Evolutionary conservation across 2,329 filamentous ascomycete species (phyloP).

Genomic region (Phyllosticta citribraziliensis): DNA sequence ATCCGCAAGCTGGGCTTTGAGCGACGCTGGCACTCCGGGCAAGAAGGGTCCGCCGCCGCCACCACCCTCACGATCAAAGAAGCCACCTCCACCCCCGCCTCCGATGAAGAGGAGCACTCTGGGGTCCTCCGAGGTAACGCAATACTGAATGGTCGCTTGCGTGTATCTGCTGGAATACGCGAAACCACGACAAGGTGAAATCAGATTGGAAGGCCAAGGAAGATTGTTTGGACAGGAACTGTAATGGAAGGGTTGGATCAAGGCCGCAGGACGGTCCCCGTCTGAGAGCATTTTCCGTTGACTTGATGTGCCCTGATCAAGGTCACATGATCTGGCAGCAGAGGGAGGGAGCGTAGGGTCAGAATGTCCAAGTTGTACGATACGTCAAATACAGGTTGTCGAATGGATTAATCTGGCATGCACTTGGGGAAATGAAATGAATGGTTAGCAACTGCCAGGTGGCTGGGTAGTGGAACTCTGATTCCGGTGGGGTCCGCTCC

Average conservation of each 20-base stretch:
- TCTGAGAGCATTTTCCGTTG: background rate
- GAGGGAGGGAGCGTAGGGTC: background rate
- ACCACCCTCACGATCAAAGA: conserved; percentile 52
- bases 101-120: conserved; percentile 51
- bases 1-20: conserved; percentile 36
- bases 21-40: conserved; percentile 11
- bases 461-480: background rate
- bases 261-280: conserved; percentile 5
- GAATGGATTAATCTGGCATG: background rate
- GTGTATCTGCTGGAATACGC: background rate
- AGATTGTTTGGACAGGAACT: background rate
- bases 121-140: conserved; percentile 18
- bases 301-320: background rate
- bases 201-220: background rate
- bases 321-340: background rate
- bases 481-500: background rate
- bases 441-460: background rate
- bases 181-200: background rate
- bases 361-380: background rate
- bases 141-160: background rate
- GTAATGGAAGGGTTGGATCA: background rate
- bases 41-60: conserved; percentile 48
- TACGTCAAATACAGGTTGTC: background rate
- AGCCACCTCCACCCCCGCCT: conserved; percentile 54
- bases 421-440: too few relatives aligned